phyloP scores from a whole-genome alignment of 1,139 yeast genomes.

The Kluyveromyces sp. region DNA sequence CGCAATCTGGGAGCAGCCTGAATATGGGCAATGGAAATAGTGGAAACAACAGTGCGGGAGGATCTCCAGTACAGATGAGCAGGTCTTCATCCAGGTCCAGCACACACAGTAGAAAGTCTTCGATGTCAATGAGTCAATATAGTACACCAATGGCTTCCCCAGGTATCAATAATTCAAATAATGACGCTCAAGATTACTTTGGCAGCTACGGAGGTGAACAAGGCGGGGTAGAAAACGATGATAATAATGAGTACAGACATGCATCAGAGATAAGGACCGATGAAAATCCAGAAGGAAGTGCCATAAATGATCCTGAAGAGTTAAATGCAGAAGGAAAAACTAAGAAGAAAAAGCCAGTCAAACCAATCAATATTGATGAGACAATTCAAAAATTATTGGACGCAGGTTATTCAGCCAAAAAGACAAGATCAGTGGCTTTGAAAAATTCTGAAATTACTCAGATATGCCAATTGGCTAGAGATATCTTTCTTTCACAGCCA shows the following conservation, averaged over 20 bases:
- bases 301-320: conserved; percentile 8
- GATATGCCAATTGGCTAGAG: conserved; percentile 81
- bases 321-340: conserved; percentile 13
- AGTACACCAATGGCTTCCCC: conserved; percentile 29
- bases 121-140: conserved; percentile 19
- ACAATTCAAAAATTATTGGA: conserved; percentile 82
- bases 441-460: conserved; percentile 81
- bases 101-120: conserved; percentile 25
- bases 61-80: conserved; percentile 8
- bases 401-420: conserved; percentile 91
- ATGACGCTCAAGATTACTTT: conserved; percentile 15
- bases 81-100: conserved; percentile 20
- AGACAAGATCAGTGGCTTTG: conserved; percentile 81
- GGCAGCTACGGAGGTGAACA: neutral
- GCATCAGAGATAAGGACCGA: conserved; percentile 2
- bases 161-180: conserved; percentile 13
- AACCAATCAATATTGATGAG: conserved; percentile 71
- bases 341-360: conserved; percentile 26
- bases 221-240: neutral
- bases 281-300: conserved; percentile 7
- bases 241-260: neutral
- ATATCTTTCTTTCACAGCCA: conserved; percentile 83
- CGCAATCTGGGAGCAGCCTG: conserved; percentile 2
- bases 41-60: conserved; percentile 2
- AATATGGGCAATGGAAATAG: neutral